phyloP scores from a whole-genome alignment of 768 basidiomycete genomes.

The Lactarius psammicola region DNA sequence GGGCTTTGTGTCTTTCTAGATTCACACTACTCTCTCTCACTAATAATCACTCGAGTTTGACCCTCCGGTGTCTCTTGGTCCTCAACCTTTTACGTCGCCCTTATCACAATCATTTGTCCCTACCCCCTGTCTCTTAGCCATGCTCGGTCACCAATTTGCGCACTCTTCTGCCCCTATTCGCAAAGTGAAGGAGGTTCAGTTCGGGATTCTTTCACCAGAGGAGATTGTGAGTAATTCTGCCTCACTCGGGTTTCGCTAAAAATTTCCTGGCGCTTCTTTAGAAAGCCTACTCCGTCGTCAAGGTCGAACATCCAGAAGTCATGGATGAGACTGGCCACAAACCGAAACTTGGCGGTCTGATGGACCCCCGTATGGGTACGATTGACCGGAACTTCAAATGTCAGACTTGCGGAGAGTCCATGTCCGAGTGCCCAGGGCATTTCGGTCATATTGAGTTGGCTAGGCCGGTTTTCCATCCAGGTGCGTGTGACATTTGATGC shows the following conservation, averaged over 20 bases:
- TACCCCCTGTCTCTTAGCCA: conserved; percentile 35
- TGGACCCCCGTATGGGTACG: conserved; percentile 98
- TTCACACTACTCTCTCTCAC: background rate
- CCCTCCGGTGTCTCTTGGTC: background rate
- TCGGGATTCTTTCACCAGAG: conserved; percentile 97
- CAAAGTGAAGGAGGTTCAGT: conserved; percentile 97
- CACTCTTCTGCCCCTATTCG: conserved; percentile 92
- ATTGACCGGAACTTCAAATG: conserved; percentile 98
- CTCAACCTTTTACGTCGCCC: conserved; percentile 1
- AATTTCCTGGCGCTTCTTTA: conserved; percentile 37
- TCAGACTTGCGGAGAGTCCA: conserved; percentile 99
- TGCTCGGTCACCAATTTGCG: conserved; percentile 89
- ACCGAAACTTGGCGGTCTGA: conserved; percentile 90
- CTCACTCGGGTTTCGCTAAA: background rate
- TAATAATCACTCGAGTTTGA: conserved; percentile 11
- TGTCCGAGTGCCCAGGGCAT: conserved; percentile 99
- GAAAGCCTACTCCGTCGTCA: conserved; percentile 99
- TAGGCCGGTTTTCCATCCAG: conserved; percentile 95
- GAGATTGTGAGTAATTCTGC: conserved; percentile 77
- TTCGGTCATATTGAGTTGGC: conserved; percentile 99
- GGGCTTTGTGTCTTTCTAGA: conserved; percentile 17
- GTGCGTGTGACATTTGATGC: conserved; percentile 44
- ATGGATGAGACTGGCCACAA: conserved; percentile 93
- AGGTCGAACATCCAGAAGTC: conserved; percentile 98
- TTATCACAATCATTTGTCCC: conserved; percentile 3